Base-by-base conservation (phyloP, 768 basidiomycete species). In the Phlebiopsis gigantea region DNA sequence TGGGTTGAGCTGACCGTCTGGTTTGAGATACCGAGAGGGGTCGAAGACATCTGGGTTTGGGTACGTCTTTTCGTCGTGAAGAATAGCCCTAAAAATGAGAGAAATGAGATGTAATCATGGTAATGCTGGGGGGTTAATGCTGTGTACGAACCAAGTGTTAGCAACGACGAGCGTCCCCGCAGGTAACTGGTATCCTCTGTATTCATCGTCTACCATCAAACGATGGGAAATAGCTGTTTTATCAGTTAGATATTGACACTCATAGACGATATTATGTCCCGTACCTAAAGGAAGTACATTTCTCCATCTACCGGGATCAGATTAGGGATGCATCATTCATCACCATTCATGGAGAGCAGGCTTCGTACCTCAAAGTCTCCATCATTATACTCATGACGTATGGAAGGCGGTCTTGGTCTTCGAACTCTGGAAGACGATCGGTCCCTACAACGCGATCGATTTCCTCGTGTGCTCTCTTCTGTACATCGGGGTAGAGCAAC, bases 121-220 rank as follows among this genome's bases (percentile, higher is more conserved):
- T 41, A 24, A 14, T 26, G 24, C 25, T 22, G n/a, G 28, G 7
- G 9, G 14, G 10, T n/a, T 2, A 44, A 22, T 10, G 17, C 17
- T n/a, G n/a, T n/a, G n/a, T 12, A 26, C 63, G 26, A 39, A 63
- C 68, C 65, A 71, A 26, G 67, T 60, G 39, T 71, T 71, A n/a
- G 61, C 59, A 17, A 70, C 46, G 14, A 71, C 46, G 24, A 67
- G 60, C 6, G 68, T 56, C 1, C 65, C 69, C 49, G 68, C 64
- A 1, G 70, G 70, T 29, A 71, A 68, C 24, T 46, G 61, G 55
- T 68, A 66, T 2, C 68, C 70, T 46, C 60, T n/a, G 46, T 68
- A 68, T 6, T 61, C 57, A 55, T 69, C 69, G 54, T 71, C 70
- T 53, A 62, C 64, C 10, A 52, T 50, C 14, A 62, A 56, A 6